These are phyloP conservation scores for Pseudoturritis turrita DNA, from an alignment of 345 rosid genomes.

Conservation along the genomic window DNA sequence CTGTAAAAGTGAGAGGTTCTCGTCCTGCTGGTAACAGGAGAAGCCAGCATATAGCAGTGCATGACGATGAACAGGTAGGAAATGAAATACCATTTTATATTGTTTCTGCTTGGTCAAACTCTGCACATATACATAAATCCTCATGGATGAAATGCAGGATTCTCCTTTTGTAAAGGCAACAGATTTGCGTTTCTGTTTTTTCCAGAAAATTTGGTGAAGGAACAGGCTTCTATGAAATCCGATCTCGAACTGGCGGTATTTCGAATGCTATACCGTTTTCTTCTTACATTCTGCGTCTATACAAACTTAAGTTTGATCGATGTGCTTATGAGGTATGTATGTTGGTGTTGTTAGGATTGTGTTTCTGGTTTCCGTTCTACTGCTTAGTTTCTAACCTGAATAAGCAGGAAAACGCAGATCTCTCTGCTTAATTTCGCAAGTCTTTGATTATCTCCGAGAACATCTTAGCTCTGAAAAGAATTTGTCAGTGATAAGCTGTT, in stretches of 20 bases:
- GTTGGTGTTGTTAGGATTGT: constrained; percentile 1
- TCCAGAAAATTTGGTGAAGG: constrained; percentile 83
- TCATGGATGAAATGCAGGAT: too few species aligned
- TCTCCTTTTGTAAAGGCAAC: constrained; percentile 40
- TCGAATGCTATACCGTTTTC: constrained; percentile 2
- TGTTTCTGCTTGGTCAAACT: too few species aligned
- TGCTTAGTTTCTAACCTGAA: background rate
- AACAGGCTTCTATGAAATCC: constrained; percentile 78
- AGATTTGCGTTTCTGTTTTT: constrained; percentile 30
- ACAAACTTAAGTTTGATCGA: constrained; percentile 11
- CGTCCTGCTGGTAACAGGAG: too few species aligned
- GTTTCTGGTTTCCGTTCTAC: background rate
- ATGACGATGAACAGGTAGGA: too few species aligned
- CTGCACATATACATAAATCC: too few species aligned
- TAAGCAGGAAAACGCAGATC: too few species aligned
- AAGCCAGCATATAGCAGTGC: too few species aligned
- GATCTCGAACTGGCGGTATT: constrained; percentile 89
- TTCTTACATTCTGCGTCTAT: constrained; percentile 7
- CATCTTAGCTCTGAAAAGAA: background rate
- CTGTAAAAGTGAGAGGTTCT: constrained; percentile 61
- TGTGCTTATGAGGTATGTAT: constrained; percentile 16
- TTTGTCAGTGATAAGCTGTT: background rate
- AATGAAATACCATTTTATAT: too few species aligned
- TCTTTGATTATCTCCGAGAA: too few species aligned
- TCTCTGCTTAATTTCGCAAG: too few species aligned